These are phyloP conservation scores for Vitis riparia DNA, from an alignment of 164 flowering plant species.

Conservation along the genomic window DNA sequence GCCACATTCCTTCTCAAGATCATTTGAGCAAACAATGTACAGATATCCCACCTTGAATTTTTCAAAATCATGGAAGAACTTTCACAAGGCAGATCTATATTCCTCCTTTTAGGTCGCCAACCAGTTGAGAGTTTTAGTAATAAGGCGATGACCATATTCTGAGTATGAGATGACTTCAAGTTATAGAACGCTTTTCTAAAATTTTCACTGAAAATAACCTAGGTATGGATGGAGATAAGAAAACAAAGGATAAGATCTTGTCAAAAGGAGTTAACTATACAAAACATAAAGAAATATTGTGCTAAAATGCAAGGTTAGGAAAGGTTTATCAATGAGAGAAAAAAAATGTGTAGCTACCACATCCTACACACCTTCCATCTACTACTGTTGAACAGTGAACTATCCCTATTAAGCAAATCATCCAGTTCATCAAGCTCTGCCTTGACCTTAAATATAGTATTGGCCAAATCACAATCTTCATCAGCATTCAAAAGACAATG, in stretches of 20 bases:
- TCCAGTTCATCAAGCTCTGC: slow-evolving; percentile 18
- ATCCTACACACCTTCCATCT: slow-evolving; percentile 25
- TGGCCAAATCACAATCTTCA: slow-evolving; percentile 20
- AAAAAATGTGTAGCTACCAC: too few species aligned
- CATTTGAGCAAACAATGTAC: slow-evolving; percentile 42
- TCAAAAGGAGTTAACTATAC: too few species aligned
- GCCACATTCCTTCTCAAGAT: slow-evolving; percentile 23
- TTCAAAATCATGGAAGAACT: slow-evolving; percentile 24
- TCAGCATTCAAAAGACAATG: slow-evolving; percentile 24
- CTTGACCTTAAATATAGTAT: slow-evolving; percentile 9
- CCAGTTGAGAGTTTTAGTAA: slow-evolving; percentile 40
- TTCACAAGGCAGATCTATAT: slow-evolving; percentile 1
- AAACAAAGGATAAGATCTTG: background rate
- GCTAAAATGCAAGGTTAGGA: too few species aligned
- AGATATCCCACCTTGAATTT: slow-evolving; percentile 27
- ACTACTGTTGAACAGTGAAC: slow-evolving; percentile 18
- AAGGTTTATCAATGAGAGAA: too few species aligned
- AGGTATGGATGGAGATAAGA: background rate
- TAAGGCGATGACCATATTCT: slow-evolving; percentile 22
- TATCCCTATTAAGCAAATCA: slow-evolving; percentile 12
- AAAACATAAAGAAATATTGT: too few species aligned
- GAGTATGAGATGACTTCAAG: slow-evolving; percentile 4
- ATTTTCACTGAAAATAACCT: slow-evolving; percentile 38
- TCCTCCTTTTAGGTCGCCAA: slow-evolving; percentile 30
- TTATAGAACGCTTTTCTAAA: slow-evolving; percentile 15